Base-by-base conservation (phyloP, 176 grass and related monocot species). In the Luzula sylvatica region DNA sequence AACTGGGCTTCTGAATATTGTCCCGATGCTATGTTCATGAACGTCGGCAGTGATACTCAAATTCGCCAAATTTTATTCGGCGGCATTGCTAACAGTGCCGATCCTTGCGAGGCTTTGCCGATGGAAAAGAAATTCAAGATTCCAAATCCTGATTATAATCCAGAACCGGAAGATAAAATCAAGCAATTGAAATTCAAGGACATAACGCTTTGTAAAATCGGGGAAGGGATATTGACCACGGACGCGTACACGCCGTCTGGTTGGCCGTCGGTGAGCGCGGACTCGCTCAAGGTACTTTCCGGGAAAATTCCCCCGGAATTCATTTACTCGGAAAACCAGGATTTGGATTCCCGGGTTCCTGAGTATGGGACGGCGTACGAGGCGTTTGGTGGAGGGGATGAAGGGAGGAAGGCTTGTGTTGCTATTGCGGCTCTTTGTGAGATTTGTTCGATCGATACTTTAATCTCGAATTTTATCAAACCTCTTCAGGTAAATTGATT, bases 391-490 rank as follows among this genome's bases (percentile, higher is more conserved):
- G 81, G 77, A 65, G 85, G 85, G 39, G 81, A 68, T 44, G 38
- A 86, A 30, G 92, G 92, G 52, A 86, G 65, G 65, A 78, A 89
- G 75, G 92, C 92, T 55, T 96, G 92, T 38, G 61, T 65, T 70
- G 77, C 92, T 60, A 88, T 96, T 56, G 92, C 78, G 52, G 77
- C 92, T 72, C 78, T 96, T 38, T 89, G 84, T 72, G 92, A 89
- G 46, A 74, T 82, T 29, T 86, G 78, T 25, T 89, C 81, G 61
- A 96, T 96, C 26, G 85, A 96, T 78, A 86, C 92, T 0, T 66
- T 90, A 48, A 86, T 96, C 78, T 89, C 85, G 32, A 96, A 90
- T 56, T 96, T 90, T 66, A 82, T 96, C 79, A 73, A 80, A 68
- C 92, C 92, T 30, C 70, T 96, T 60, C 92, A 96, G 81, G 92